These are phyloP conservation scores for Passalora sequoiae DNA, from an alignment of 2,329 filamentous ascomycete genomes.

Conservation along the genomic window DNA sequence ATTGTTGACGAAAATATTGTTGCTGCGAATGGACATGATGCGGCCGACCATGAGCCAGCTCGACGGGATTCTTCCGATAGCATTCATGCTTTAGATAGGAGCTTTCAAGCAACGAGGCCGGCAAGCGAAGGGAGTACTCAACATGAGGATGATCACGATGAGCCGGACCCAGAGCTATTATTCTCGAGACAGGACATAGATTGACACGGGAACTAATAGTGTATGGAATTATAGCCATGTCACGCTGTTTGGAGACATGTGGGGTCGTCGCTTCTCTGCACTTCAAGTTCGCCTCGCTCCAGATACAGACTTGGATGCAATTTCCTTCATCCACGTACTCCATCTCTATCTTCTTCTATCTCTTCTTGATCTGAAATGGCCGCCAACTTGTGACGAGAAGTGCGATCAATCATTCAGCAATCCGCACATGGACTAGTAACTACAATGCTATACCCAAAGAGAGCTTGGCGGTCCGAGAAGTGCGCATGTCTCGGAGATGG, in stretches of 20 bases:
- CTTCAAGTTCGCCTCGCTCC: too few relatives aligned
- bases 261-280: too few relatives aligned
- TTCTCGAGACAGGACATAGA: constrained; percentile 40
- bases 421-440: too few relatives aligned
- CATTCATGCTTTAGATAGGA: constrained; percentile 32
- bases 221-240: not conserved
- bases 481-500: too few relatives aligned
- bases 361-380: too few relatives aligned
- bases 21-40: constrained; percentile 10
- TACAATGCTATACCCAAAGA: too few relatives aligned
- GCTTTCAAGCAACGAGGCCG: constrained; percentile 30
- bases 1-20: constrained; percentile 9
- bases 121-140: constrained; percentile 17
- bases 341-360: too few relatives aligned
- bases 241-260: not conserved
- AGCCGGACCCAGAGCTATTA: constrained; percentile 47
- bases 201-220: constrained; percentile 16
- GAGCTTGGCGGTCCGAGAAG: too few relatives aligned
- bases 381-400: too few relatives aligned
- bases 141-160: constrained; percentile 37
- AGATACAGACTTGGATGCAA: too few relatives aligned
- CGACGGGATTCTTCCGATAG: constrained; percentile 22
- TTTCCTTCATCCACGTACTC: too few relatives aligned
- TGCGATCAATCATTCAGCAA: too few relatives aligned
- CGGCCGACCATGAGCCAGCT: not conserved